A percentile compares a stretch with the other conserved stretches of the same genome.
These are phyloP conservation scores for Magnusiomyces ingens DNA, from an alignment of 1,139 yeast genomes.

Conservation along the genomic window DNA sequence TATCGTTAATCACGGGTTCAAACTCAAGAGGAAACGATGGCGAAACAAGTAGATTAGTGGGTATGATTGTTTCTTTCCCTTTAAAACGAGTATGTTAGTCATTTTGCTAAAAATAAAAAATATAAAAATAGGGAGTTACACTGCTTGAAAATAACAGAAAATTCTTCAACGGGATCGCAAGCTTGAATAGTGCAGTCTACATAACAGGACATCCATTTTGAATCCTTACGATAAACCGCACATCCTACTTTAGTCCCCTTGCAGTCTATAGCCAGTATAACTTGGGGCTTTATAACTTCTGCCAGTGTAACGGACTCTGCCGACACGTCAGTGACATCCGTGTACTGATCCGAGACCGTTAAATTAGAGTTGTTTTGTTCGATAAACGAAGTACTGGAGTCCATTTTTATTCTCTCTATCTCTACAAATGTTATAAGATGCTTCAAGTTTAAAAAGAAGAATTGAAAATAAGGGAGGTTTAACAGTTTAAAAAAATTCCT, in stretches of 20 bases:
- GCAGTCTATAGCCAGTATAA: slow-evolving; percentile 7
- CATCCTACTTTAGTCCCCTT: slow-evolving; percentile 10
- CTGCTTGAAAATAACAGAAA: slow-evolving; percentile 6
- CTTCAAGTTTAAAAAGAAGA: too few relatives aligned
- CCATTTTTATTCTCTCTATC: too few relatives aligned
- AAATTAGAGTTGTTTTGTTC: too few relatives aligned
- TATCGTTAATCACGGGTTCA: slow-evolving; percentile 8
- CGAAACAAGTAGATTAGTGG: slow-evolving; percentile 8
- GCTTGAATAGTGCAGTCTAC: slow-evolving; percentile 8
- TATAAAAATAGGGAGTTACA: slow-evolving; percentile 2
- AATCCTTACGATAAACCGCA: slow-evolving; percentile 7
- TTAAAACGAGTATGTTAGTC: background rate
- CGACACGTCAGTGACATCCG: too few relatives aligned
- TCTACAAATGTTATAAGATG: too few relatives aligned
- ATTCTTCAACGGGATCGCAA: slow-evolving; percentile 5
- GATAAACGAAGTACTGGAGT: too few relatives aligned
- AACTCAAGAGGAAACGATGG: slow-evolving; percentile 10
- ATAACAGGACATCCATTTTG: slow-evolving; percentile 9
- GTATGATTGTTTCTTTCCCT: slow-evolving; percentile 9
- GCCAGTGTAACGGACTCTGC: background rate
- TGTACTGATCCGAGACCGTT: too few relatives aligned
- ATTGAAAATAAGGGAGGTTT: too few relatives aligned
- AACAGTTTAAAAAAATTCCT: too few relatives aligned
- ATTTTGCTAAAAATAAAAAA: background rate
- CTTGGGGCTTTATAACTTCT: background rate